phyloP scores from a whole-genome alignment of 179 eudicot genomes.

The Gypsophila paniculata region DNA sequence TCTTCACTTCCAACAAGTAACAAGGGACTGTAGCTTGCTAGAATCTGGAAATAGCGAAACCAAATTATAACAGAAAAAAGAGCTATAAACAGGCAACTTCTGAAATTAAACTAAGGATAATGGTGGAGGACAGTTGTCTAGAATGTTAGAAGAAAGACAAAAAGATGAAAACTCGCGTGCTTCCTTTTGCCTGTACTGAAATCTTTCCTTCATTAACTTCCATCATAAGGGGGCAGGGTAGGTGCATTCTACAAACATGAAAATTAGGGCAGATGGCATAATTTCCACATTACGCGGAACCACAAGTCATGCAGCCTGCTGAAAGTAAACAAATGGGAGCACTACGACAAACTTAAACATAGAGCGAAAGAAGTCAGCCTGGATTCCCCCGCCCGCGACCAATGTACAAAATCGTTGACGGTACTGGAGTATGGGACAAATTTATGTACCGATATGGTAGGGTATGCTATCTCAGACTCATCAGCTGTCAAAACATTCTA shows the following conservation, averaged over 20 bases:
- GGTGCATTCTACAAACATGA: neutral
- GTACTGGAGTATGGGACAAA: neutral
- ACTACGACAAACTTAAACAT: neutral
- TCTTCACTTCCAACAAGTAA: conserved; percentile 80
- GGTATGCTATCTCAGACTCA: neutral
- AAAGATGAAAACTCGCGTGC: neutral
- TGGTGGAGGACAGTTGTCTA: neutral
- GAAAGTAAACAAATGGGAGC: neutral
- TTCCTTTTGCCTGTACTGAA: neutral
- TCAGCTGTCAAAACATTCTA: neutral
- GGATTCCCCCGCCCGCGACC: neutral
- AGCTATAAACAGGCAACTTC: conserved; percentile 2
- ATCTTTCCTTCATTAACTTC: neutral
- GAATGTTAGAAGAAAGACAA: conserved; percentile 6
- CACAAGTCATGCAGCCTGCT: neutral
- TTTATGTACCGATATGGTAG: neutral
- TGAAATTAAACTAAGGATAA: neutral
- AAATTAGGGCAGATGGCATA: neutral
- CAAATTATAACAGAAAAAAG: neutral
- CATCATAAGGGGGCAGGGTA: neutral
- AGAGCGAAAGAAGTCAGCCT: neutral
- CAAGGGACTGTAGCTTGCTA: conserved; percentile 77
- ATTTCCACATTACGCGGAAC: neutral
- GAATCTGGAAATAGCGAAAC: conserved; percentile 50
- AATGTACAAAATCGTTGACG: neutral